Evolutionary conservation across 441 rosid genomes (phyloP), one percentile per base, ranked within the genome.

Genomic region (Bruguiera hainesii): DNA sequence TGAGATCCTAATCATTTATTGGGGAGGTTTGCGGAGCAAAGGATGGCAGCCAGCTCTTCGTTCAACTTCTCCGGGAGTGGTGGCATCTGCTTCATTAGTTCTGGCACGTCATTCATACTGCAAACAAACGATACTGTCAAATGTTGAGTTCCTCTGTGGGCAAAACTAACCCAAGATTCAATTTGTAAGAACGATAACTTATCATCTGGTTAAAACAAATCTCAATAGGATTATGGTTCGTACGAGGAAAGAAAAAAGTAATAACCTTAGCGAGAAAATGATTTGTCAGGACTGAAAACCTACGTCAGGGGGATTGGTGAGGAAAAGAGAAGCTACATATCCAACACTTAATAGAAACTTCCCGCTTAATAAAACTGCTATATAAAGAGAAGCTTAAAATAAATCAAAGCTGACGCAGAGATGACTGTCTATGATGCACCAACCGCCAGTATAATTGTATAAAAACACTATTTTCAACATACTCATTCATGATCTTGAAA

Each of bases 61-160:
- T 76, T 77, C 62, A 89, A 15, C 65, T 30, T 65, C 61, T 74
- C 83, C 0, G 84, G 84, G 28, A 85, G 79, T 5, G 74, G 65
- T 21, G 89, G 95, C 91, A 86, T 85, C 79, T 73, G 81, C 77
- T 74, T 79, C 85, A 77, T 82, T 50, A 59, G 35, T 61, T 85
- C 85, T 0, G 83, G 80, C 61, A 59, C 61, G 26, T 80, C 81
- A 65, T 74, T 63, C 78, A 79, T 60, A 71, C 96, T 87, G 85
- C 65, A 77, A 59, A 66, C 20, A 21, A 20, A 56, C 16, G 57
- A 15, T 7, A 61, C 5, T 55, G n/a, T 29, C 25, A 28, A 63
- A 21, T 11, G 10, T 11, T 42, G 11, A 16, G 18, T 5, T 21
- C n/a, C 39, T 31, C 9, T 3, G 16, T 28, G 19, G 26, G 58